Percentiles rank a stretch among this genome's conserved stretches.
These are phyloP conservation scores for Sesbania bispinosa DNA, from an alignment of 306 rosid species.

Conservation along the genomic window DNA sequence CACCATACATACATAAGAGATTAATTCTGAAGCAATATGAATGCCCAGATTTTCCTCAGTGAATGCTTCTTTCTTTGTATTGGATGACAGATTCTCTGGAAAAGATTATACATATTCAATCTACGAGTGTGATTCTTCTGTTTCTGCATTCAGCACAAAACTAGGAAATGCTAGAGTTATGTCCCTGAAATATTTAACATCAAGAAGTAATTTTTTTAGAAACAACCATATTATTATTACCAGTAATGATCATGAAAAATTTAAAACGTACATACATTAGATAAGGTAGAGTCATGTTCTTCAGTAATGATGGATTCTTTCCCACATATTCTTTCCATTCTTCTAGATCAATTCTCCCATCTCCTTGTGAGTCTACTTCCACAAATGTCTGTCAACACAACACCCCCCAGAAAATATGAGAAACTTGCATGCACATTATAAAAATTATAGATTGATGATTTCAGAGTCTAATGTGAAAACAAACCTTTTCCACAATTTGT, in stretches of 20 bases:
- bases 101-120: neutral
- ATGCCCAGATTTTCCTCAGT: neutral
- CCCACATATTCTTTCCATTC: slow-evolving; percentile 31
- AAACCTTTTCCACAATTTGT: slow-evolving; percentile 31
- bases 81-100: neutral
- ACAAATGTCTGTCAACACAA: slow-evolving; percentile 22
- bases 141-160: slow-evolving; percentile 27
- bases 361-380: slow-evolving; percentile 30
- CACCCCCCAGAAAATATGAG: neutral
- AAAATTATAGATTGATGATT: neutral
- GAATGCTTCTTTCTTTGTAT: neutral
- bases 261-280: slow-evolving; percentile 28
- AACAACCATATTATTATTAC: neutral
- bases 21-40: neutral
- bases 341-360: slow-evolving; percentile 27
- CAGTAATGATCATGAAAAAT: neutral
- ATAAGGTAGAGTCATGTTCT: slow-evolving; percentile 39
- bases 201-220: neutral
- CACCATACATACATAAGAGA: neutral
- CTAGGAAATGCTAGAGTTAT: slow-evolving; percentile 36
- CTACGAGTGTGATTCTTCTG: slow-evolving; percentile 10
- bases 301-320: slow-evolving; percentile 31
- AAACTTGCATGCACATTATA: neutral
- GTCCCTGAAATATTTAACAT: slow-evolving; percentile 34
- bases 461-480: neutral